Conservation (phyloP, 2,329 filamentous ascomycete species). For the Amauroascus niger region DNA sequence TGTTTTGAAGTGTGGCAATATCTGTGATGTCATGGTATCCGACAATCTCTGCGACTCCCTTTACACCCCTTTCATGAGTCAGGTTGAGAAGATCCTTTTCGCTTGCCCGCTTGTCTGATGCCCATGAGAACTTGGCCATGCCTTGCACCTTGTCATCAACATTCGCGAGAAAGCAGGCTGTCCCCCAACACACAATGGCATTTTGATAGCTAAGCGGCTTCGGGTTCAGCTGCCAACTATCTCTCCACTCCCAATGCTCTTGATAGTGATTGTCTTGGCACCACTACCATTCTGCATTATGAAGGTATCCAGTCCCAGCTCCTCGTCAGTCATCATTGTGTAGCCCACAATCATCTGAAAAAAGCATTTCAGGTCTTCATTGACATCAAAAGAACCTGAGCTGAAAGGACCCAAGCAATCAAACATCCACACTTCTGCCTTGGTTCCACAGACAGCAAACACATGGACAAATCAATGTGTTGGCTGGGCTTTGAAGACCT, state of each 20-base stretch:
- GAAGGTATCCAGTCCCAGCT: slow-evolving; percentile 27
- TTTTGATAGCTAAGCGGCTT: no score
- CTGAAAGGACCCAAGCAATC: slow-evolving; percentile 29
- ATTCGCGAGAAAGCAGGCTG: slow-evolving; percentile 21
- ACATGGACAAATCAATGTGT: slow-evolving; percentile 24
- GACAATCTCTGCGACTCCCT: slow-evolving; percentile 23
- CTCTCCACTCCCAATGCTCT: no score
- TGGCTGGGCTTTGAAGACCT: slow-evolving; percentile 20
- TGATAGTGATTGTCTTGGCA: neutral
- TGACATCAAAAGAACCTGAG: slow-evolving; percentile 25
- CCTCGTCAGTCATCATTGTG: slow-evolving; percentile 25
- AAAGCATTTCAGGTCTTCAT: slow-evolving; percentile 25
- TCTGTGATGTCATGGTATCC: slow-evolving; percentile 23
- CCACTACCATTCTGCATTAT: slow-evolving; percentile 16
- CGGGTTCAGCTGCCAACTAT: no score
- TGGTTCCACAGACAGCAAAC: slow-evolving; percentile 23
- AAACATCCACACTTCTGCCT: slow-evolving; percentile 28
- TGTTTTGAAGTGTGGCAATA: slow-evolving; percentile 23
- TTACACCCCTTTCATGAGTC: slow-evolving; percentile 20
- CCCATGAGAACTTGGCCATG: slow-evolving; percentile 28
- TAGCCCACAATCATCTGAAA: slow-evolving; percentile 25
- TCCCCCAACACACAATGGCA: no score
- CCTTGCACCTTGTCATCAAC: slow-evolving; percentile 12
- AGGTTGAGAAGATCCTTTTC: slow-evolving; percentile 23
- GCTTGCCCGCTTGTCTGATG: slow-evolving; percentile 24